Percentiles rank a stretch among this genome's conserved stretches.
These are phyloP conservation scores for Boletellus ananiceps DNA, from an alignment of 768 basidiomycete genomes.

Conservation along the genomic window DNA sequence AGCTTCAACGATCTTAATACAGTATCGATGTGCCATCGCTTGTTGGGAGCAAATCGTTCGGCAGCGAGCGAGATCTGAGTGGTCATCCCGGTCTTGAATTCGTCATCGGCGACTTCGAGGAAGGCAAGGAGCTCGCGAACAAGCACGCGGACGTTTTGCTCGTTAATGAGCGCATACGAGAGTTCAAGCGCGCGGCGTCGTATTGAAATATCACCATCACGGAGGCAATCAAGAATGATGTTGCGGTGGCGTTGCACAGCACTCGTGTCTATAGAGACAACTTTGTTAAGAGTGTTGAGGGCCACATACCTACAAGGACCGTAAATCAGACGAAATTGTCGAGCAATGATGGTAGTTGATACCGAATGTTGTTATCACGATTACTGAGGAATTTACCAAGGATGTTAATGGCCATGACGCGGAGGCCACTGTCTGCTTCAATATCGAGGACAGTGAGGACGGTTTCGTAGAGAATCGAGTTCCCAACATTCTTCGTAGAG, in stretches of 20 bases:
- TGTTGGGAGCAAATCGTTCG: conserved; percentile 94
- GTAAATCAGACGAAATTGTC: conserved; percentile 4
- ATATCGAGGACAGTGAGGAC: conserved; percentile 95
- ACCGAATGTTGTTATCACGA: conserved; percentile 98
- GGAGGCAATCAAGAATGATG: conserved; percentile 96
- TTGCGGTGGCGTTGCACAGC: conserved; percentile 97
- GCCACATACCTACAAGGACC: conserved; percentile 76
- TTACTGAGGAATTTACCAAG: conserved; percentile 97
- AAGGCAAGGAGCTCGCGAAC: conserved; percentile 92
- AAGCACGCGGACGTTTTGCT: conserved; percentile 87
- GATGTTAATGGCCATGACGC: conserved; percentile 99
- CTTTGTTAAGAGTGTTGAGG: conserved; percentile 96
- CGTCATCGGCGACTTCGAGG: conserved; percentile 96
- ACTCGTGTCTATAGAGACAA: conserved; percentile 95
- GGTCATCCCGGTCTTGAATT: conserved; percentile 97
- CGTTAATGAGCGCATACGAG: conserved; percentile 95
- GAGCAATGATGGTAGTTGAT: conserved; percentile 19
- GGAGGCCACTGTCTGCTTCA: conserved; percentile 90
- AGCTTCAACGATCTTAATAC: conserved; percentile 88
- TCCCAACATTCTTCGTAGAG: conserved; percentile 95
- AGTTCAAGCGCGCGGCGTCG: conserved; percentile 93
- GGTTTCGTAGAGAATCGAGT: conserved; percentile 96
- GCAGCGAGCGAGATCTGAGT: conserved; percentile 96
- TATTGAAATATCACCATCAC: conserved; percentile 99
- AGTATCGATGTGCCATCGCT: conserved; percentile 99